phyloP scores from a whole-genome alignment of 129 eudicot genomes.

The Apium graveolens region DNA sequence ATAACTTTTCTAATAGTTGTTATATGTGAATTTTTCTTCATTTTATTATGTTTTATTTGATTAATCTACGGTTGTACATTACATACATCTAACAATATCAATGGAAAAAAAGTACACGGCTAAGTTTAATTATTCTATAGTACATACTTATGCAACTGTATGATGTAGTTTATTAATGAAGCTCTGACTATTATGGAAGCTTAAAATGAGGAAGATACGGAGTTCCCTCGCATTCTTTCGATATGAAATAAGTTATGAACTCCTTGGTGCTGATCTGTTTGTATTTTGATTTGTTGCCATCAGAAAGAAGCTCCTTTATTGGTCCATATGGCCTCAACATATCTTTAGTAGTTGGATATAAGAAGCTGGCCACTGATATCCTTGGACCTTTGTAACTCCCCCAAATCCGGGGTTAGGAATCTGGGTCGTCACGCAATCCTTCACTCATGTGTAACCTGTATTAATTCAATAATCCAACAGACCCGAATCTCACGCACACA shows the following conservation, averaged over 20 bases:
- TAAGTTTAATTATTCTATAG: no score
- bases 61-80: no score
- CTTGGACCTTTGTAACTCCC: slow-evolving; percentile 12
- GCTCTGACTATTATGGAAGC: not conserved
- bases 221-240: not conserved
- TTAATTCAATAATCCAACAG: no score
- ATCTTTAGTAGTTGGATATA: not conserved
- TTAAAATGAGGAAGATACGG: not conserved
- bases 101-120: no score
- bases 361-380: slow-evolving; percentile 3
- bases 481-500: no score
- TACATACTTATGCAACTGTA: not conserved
- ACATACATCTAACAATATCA: no score
- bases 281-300: not conserved
- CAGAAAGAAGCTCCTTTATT: slow-evolving; percentile 11
- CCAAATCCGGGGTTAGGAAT: no score
- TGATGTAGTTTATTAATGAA: not conserved
- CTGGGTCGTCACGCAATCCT: no score
- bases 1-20: no score
- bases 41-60: no score
- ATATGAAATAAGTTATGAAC: not conserved
- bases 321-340: slow-evolving; percentile 2
- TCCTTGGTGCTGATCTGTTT: not conserved
- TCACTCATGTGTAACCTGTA: no score
- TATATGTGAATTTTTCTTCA: no score